phyloP scores from a whole-genome alignment of 352 stramenopile species.

The Pythium diclinum region DNA sequence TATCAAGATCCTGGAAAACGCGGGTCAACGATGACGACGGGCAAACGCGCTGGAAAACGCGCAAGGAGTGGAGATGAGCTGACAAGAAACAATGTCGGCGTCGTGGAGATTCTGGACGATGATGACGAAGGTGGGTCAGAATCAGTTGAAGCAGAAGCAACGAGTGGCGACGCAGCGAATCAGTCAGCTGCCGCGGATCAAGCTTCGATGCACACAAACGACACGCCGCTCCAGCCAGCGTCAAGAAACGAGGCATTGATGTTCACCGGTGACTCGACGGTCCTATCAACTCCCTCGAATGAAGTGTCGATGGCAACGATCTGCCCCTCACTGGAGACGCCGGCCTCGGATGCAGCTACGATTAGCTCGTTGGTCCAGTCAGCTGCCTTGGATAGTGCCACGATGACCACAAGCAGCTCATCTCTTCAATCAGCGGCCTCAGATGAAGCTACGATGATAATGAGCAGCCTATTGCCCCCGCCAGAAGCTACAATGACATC shows the following conservation, averaged over 20 bases:
- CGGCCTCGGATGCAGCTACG: no score
- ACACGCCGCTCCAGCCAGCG: background rate
- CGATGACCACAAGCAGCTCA: no score
- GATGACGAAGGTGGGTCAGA: background rate
- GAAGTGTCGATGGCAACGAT: no score
- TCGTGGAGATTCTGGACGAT: slow-evolving; percentile 14
- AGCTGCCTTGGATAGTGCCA: no score
- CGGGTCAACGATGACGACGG: background rate
- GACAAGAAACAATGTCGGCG: background rate
- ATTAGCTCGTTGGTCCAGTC: no score
- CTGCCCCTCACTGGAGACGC: no score
- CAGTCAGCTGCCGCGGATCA: background rate
- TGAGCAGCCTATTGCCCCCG: no score
- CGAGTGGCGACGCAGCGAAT: background rate
- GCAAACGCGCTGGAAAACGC: background rate
- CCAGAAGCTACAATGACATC: no score
- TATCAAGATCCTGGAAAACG: slow-evolving; percentile 14
- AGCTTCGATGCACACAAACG: background rate
- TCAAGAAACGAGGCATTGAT: no score
- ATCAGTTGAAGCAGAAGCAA: background rate
- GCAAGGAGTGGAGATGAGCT: background rate
- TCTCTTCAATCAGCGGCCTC: no score
- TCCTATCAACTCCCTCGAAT: background rate
- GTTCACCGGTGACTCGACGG: background rate
- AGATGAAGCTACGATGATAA: no score